A percentile compares a stretch with the other conserved stretches of the same genome.
Conservation (phyloP, 2,329 filamentous ascomycete species). For the Sphaceloma murrayae region DNA sequence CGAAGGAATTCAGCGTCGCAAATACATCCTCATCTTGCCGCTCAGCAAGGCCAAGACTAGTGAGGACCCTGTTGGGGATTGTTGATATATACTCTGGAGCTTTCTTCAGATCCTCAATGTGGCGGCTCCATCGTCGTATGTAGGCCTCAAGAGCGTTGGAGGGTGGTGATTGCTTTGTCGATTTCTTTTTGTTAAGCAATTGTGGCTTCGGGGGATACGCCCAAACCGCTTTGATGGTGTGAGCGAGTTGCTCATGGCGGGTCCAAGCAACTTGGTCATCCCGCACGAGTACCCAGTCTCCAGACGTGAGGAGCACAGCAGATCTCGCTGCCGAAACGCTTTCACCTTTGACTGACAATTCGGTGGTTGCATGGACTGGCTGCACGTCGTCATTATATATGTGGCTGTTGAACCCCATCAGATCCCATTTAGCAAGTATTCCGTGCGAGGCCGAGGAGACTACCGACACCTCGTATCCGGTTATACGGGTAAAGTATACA, state of each 20-base stretch:
- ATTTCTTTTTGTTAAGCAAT: not conserved
- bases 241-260: slow-evolving; percentile 72
- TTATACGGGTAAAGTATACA: slow-evolving; percentile 80
- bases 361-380: slow-evolving; percentile 62
- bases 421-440: slow-evolving; percentile 64
- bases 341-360: slow-evolving; percentile 64
- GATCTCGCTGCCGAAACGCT: slow-evolving; percentile 67
- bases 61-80: slow-evolving; percentile 59
- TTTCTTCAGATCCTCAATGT: slow-evolving; percentile 65
- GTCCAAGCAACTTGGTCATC: slow-evolving; percentile 76
- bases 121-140: slow-evolving; percentile 72
- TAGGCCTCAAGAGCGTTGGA: slow-evolving; percentile 75
- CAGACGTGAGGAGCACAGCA: slow-evolving; percentile 54
- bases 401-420: slow-evolving; percentile 36
- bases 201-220: slow-evolving; percentile 43
- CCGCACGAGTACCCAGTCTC: slow-evolving; percentile 73
- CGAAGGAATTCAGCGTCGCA: slow-evolving; percentile 64
- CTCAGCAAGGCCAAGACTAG: slow-evolving; percentile 30
- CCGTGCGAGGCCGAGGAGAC: slow-evolving; percentile 67
- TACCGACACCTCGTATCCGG: slow-evolving; percentile 61
- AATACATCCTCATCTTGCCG: slow-evolving; percentile 28
- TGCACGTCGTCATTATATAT: slow-evolving; percentile 19
- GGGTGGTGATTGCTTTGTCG: slow-evolving; percentile 2
- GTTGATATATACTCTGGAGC: slow-evolving; percentile 63
- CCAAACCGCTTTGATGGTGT: slow-evolving; percentile 69